Evolutionary conservation across 257 asterid genomes (phyloP), one percentile per base, ranked within the genome.

Genomic region (Eustoma russellianum): DNA sequence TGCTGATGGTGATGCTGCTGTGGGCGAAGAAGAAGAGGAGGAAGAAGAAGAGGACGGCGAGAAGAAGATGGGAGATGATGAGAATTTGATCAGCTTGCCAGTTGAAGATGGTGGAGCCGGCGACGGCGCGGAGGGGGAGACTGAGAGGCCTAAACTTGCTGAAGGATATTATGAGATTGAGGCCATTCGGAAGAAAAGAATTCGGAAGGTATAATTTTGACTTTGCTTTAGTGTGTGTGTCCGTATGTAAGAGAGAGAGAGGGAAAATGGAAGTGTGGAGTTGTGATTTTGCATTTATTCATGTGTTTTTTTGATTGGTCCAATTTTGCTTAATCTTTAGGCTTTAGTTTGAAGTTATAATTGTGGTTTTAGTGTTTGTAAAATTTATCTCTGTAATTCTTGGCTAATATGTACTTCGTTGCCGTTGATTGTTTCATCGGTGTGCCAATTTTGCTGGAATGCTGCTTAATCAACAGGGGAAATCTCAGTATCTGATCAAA

Each of bases 401-500:
- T 38, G 12, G 43, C 43, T 38, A 38, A 38, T 38, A 0, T 24
- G 30, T 24, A 24, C 30, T 38, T 38, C 12, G 43, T 38, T 7
- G 43, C 43, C 12, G 9, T 38, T 38, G 43, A 49, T 70, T 38
- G 43, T 38, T 38, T 38, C 7, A 11, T 38, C 12, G 43, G 43
- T 38, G 43, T 38, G 43, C 12, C 9, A 38, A 38, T 38, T 38
- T 38, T 9, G 12, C 12, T 9, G 43, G 3, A 8, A 38, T 38
- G 43, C 43, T 38, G 11, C 9, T 7, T 11, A 70, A 61, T 65
- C 13, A 57, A 48, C 61, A 86, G 96, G 96, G 98, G 16, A 74
- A 80, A 81, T 81, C 73, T 54, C 96, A 90, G 78, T 90, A 71
- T 55, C 66, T 66, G 5, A 62, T 71, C 15, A 71, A 71, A 66